A percentile compares a stretch with the other conserved stretches of the same genome.
These are phyloP conservation scores for Citrus sp. DNA, from an alignment of 345 rosid species.

Conservation along the genomic window DNA sequence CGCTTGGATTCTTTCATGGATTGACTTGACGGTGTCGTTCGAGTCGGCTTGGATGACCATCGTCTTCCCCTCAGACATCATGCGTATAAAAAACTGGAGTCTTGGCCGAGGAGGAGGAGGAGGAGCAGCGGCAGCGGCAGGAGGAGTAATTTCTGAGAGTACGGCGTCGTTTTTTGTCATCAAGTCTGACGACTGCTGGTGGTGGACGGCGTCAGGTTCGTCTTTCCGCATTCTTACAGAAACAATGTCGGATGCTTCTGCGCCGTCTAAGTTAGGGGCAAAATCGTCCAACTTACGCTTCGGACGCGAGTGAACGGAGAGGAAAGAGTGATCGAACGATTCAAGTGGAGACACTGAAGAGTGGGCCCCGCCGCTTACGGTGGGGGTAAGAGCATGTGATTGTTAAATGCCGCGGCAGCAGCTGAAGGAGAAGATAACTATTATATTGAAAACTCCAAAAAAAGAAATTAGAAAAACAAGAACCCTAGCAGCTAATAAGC, in stretches of 20 bases:
- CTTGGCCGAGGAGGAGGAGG: too few species aligned
- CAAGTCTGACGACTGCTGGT: conserved; percentile 23
- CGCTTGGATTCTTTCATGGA: too few species aligned
- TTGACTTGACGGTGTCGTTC: too few species aligned
- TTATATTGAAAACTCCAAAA: background rate
- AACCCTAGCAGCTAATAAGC: background rate
- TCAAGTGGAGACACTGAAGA: conserved; percentile 49
- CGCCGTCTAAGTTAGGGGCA: conserved; percentile 32
- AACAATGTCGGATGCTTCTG: conserved; percentile 24
- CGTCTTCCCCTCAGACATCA: too few species aligned
- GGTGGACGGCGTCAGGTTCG: conserved; percentile 39
- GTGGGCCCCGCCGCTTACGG: conserved; percentile 41
- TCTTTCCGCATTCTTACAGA: conserved; percentile 57
- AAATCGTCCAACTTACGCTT: conserved; percentile 79
- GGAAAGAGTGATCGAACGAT: conserved; percentile 25
- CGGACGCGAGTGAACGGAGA: conserved; percentile 27
- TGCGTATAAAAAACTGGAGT: too few species aligned
- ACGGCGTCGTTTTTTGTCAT: background rate
- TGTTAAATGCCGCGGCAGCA: background rate
- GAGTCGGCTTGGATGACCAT: too few species aligned
- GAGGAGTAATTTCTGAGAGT: background rate
- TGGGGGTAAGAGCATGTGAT: conserved; percentile 37
- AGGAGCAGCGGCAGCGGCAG: too few species aligned
- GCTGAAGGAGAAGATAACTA: background rate
- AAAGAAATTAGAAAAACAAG: background rate